Base-by-base conservation (phyloP, 441 rosid species). In the Bocquillonia castaneifolia region DNA sequence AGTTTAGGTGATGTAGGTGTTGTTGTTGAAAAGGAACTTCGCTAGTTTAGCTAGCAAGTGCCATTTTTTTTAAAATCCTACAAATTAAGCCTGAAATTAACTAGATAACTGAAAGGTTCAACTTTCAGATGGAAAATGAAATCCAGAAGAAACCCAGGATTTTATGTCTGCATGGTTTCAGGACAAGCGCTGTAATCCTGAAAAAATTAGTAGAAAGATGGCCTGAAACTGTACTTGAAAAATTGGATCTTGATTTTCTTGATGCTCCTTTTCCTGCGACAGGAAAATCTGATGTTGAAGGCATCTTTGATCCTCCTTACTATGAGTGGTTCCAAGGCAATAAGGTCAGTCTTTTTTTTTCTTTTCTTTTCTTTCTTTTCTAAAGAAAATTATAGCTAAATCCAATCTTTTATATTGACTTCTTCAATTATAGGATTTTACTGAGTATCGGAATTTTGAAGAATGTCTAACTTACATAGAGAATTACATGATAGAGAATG, bases 81-180 rank as follows among this genome's bases (percentile, higher is more conserved):
- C n/a, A n/a, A n/a, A n/a, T n/a, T n/a, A n/a, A n/a, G n/a, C n/a
- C n/a, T n/a, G n/a, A n/a, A n/a, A n/a, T n/a, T n/a, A n/a, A n/a
- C n/a, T n/a, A n/a, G n/a, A n/a, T n/a, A n/a, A n/a, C n/a, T n/a
- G n/a, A n/a, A n/a, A n/a, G n/a, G n/a, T n/a, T n/a, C n/a, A n/a
- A n/a, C n/a, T n/a, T n/a, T n/a, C n/a, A 36, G 51, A 50, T 20
- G 54, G 63, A 67, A 73, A 32, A 18, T 28, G 58, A 66, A 44
- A 34, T 5, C 42, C 59, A 59, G 31, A 63, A 44, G 64, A 84
- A 74, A 61, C 93, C 87, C 69, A 78, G 71, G 75, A 54, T 85
- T 58, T 64, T 88, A 3, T 82, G 90, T 64, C 80, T 88, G 68
- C 93, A 85, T 34, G 88, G 93, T n/a, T 88, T 81, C 80, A 80